Evolutionary conservation across 257 asterid species (phyloP), one percentile per base, ranked within the genome.

Genomic region (Agastache rugosa): DNA sequence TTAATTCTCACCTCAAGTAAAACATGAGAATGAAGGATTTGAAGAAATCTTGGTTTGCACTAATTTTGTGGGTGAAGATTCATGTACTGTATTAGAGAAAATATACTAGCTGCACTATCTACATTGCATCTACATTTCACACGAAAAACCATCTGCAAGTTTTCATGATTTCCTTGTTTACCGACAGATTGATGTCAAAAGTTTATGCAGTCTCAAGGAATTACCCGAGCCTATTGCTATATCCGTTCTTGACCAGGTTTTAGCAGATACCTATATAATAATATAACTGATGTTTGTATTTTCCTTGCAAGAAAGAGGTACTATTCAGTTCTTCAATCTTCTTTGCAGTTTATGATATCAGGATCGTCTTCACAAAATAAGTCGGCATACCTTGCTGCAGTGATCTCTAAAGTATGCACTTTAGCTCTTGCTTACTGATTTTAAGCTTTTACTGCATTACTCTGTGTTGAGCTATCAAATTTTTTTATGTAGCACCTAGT

Each of bases 211-310:
- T 79, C 96, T 93, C 75, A 87, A 81, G 86, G 91, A 88, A 75
- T 75, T 93, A 76, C 94, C 97, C 0, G 94, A 87, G 73, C 80
- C 93, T 45, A 72, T 71, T 69, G 96, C 94, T 60, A 86, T 91
- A 79, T 84, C 93, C 69, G 84, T 91, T 78, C 98, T 93, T 72
- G 98, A 93, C 84, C 98, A 93, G 98, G 98, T 93, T 63, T 67
- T 72, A 20, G 25, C 69, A 34, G 27, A 44, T 66, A 41, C 50
- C 48, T 65, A 5, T 67, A 27, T 25, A n/a, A 61, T 56, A 14
- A 66, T 48, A 23, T 66, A 8, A 42, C 55, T 65, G 31, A 19
- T 27, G 44, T 56, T 44, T 44, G 34, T 25, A 10, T 72, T 71
- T 55, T 39, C 69, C 50, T 53, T 37, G 71, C 67, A 4, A 65